Base-by-base conservation (phyloP, 2,329 filamentous ascomycete genomes). In the Alternaria gaisen region DNA sequence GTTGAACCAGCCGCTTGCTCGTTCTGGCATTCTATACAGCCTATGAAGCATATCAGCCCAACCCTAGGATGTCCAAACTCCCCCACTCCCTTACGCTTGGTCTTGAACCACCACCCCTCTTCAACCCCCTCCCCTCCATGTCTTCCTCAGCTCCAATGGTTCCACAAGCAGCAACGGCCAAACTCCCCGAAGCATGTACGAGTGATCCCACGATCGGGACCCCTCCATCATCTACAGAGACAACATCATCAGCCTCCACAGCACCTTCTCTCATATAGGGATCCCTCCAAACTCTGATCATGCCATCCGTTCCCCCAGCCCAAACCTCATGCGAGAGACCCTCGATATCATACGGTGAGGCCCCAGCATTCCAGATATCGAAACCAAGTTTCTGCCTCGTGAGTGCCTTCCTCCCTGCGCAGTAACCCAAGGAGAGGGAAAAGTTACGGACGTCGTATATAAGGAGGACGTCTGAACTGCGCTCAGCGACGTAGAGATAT, bases 371-470 rank as follows among this genome's bases (percentile, higher is more conserved):
- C 61, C 80, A 78, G 5, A 89, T 67, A 72, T 88, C 85, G 28
- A 88, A 80, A 3, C 83, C 83, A 58, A 89, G 72, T n/a, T 83
- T 81, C 75, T 89, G 86, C 50, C 84, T 85, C 2, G 85, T 87
- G 8, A 75, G 36, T 7, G 81, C 82, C 4, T 74, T 71, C 5
- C 83, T 60, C 0, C 81, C 81, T 0, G 53, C 64, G 47, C 88
- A 77, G 73, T 83, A 84, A 2, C 81, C 82, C 4, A 90, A 73
- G 26, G 83, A 72, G 55, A 83, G 79, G 0, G 82, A 80, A 1
- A 82, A 83, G n/a, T 83, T 82, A 16, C 88, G 81, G 26, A 88
- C 82, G 68, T 90, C 88, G 69, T 86, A 89, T 11, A 89, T 78
- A 44, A 86, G 75, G 1, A 88, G 76, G 1, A 81, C 83, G 64